Base-by-base conservation (phyloP, 1,139 yeast species). In the Wickerhamomyces sp. region DNA sequence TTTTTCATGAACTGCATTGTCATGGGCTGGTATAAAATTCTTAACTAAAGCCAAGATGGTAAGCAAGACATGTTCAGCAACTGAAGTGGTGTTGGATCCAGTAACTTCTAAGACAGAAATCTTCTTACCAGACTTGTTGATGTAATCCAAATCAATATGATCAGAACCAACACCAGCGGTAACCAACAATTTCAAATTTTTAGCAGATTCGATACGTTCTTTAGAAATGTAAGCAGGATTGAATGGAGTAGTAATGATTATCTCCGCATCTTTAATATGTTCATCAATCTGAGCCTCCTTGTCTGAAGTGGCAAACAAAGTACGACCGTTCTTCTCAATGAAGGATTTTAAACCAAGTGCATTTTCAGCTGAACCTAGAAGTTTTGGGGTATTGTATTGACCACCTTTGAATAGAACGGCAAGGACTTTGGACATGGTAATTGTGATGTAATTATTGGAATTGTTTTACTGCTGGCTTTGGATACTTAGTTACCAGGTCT, bases 91-190 rank as follows among this genome's bases (percentile, higher is more conserved):
- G 54, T 84, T 83, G 35, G 89, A 79, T 6, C 93, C 93, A 23
- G 94, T 84, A 37, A 83, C 93, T 62, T 83, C 93, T 35, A 78
- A 64, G 16, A 84, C 93, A 14, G 83, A 70, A 51, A 84, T 73
- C 44, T 68, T 64, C 38, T 61, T 58, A 32, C 67, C 69, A 36
- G 60, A 57, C 52, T 75, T 74, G 57, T 81, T 80, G 46, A 88
- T 87, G 47, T 85, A 85, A 47, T 70, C 70, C 52, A 84, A 69
- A 52, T 83, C 93, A 44, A 83, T 68, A 59, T 84, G 93, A 57
- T 84, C 94, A 11, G 87, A 78, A 7, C 94, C 94, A 42, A 84
- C 89, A 47, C 93, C 94, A 8, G 93, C 93, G 35, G 91, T 84
- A 50, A 83, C 67, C 45, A 82, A 70, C 39, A 80, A 57, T 64